phyloP scores from a whole-genome alignment of 768 basidiomycete genomes.

The Lyophyllum decastes region DNA sequence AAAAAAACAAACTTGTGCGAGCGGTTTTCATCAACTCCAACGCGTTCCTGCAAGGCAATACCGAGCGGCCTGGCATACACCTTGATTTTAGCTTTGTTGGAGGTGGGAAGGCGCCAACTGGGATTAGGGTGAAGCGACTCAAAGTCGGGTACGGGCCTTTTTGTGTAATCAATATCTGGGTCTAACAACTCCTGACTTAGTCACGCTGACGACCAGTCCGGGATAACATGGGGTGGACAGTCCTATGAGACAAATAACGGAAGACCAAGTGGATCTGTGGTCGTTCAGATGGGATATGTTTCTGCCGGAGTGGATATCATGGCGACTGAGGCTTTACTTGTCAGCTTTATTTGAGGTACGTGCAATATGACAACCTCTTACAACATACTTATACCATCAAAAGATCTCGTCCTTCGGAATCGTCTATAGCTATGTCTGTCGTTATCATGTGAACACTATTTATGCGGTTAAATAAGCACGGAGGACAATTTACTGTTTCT shows the following conservation, averaged over 20 bases:
- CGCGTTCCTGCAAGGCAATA: slow-evolving; percentile 43
- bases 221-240: slow-evolving; percentile 59
- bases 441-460: no score
- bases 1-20: slow-evolving; percentile 40
- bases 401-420: no score
- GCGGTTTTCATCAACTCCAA: slow-evolving; percentile 62
- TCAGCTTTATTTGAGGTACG: slow-evolving; percentile 30
- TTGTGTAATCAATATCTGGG: background rate
- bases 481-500: no score
- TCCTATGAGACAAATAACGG: slow-evolving; percentile 55
- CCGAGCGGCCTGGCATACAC: slow-evolving; percentile 41
- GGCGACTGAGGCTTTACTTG: slow-evolving; percentile 48
- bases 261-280: slow-evolving; percentile 35
- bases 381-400: no score
- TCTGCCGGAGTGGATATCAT: slow-evolving; percentile 43
- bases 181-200: slow-evolving; percentile 23
- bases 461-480: no score
- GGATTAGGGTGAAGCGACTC: slow-evolving; percentile 48
- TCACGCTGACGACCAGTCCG: slow-evolving; percentile 49
- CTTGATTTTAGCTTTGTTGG: slow-evolving; percentile 42
- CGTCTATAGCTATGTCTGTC: no score
- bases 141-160: slow-evolving; percentile 39
- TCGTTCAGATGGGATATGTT: slow-evolving; percentile 28
- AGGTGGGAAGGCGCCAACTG: slow-evolving; percentile 13
- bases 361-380: no score